A percentile compares a stretch with the other conserved stretches of the same genome.
Conservation (phyloP, 257 asterid genomes). For the Osmanthus fragrans region DNA sequence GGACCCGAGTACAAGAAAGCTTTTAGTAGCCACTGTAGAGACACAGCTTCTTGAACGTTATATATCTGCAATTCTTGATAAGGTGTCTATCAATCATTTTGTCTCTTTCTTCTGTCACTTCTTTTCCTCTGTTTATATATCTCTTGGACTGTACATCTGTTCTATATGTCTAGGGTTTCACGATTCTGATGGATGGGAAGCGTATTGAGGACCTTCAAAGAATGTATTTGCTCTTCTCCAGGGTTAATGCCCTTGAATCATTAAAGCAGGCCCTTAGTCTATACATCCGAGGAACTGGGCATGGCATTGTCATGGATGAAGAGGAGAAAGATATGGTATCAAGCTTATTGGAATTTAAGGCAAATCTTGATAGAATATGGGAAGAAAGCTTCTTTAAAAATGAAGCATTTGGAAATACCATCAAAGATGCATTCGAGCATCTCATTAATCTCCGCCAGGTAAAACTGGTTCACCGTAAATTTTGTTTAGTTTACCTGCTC, state of each 20-base stretch:
- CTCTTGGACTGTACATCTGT: conserved; percentile 5
- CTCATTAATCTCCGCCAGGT: conserved; percentile 98
- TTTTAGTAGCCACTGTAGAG: conserved; percentile 82
- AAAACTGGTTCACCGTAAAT: neutral
- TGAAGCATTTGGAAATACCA: conserved; percentile 86
- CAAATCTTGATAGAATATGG: conserved; percentile 84
- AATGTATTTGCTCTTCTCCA: conserved; percentile 69
- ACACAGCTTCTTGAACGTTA: conserved; percentile 81
- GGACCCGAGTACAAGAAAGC: conserved; percentile 82
- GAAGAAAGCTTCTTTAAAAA: conserved; percentile 88
- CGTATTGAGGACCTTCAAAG: conserved; percentile 90
- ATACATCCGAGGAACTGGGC: conserved; percentile 88
- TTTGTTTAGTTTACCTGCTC: conserved; percentile 3
- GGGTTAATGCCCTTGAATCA: conserved; percentile 86
- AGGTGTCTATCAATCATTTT: conserved; percentile 45
- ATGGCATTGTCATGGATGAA: conserved; percentile 86
- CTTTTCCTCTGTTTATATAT: neutral
- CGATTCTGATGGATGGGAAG: conserved; percentile 79
- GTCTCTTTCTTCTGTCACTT: neutral
- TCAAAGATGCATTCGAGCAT: conserved; percentile 96
- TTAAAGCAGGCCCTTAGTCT: conserved; percentile 76
- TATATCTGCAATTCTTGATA: conserved; percentile 75
- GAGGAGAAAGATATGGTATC: conserved; percentile 98
- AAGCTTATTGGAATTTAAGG: conserved; percentile 81
- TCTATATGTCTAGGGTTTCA: conserved; percentile 68